These are phyloP conservation scores for Xylariomycetidae sp. DNA, from an alignment of 2,329 filamentous ascomycete species.

Conservation along the genomic window DNA sequence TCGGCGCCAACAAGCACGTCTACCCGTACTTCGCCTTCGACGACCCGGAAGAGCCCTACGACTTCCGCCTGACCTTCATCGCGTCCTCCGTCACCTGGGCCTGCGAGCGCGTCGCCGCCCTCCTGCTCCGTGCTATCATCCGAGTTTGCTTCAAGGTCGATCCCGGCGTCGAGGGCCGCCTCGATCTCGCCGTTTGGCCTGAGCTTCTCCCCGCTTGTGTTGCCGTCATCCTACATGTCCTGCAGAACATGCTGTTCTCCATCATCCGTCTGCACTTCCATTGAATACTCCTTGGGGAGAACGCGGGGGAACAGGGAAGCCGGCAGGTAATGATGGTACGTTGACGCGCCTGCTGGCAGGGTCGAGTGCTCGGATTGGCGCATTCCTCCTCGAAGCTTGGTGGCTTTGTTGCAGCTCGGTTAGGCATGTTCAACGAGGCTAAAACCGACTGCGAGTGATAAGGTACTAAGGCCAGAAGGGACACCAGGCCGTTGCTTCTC, in stretches of 20 bases:
- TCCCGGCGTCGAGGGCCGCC: conserved; percentile 58
- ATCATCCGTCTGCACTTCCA: conserved; percentile 60
- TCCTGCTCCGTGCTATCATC: conserved; percentile 54
- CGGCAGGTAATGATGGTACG: conserved; percentile 3
- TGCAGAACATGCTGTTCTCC: conserved; percentile 68
- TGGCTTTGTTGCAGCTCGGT: no score
- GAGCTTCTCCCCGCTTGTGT: conserved; percentile 61
- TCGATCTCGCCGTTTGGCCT: conserved; percentile 60
- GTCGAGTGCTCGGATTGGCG: no score
- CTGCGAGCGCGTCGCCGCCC: conserved; percentile 57
- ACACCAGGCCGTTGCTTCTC: no score
- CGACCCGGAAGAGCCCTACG: conserved; percentile 43
- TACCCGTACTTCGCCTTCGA: conserved; percentile 66
- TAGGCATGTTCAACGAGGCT: no score
- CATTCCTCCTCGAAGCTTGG: no score
- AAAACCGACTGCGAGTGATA: no score
- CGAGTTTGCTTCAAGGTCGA: conserved; percentile 53
- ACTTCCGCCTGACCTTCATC: conserved; percentile 57
- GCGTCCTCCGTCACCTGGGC: conserved; percentile 60
- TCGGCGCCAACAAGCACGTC: conserved; percentile 59
- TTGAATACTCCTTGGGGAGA: no score
- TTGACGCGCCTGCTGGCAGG: no score
- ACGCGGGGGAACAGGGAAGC: conserved; percentile 1
- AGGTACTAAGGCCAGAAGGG: no score
- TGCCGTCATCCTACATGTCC: conserved; percentile 59